Conservation (phyloP, 768 basidiomycete genomes). For the Megacollybia marginata region DNA sequence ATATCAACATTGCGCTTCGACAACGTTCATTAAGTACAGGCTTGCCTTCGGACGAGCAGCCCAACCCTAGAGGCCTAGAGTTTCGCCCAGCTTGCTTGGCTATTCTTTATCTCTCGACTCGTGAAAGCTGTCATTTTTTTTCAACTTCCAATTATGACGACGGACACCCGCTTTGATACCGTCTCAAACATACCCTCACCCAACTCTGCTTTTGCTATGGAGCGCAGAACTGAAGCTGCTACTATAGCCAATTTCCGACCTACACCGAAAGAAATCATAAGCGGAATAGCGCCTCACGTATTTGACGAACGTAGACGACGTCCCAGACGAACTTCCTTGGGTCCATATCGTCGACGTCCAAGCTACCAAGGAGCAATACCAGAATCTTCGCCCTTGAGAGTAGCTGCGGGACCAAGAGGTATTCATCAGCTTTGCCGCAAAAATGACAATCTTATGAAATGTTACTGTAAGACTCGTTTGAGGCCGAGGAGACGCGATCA, state of each 20-base stretch:
- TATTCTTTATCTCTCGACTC: background rate
- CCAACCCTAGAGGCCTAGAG: background rate
- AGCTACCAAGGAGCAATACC: too few species aligned
- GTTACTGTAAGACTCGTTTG: too few species aligned
- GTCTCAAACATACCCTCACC: background rate
- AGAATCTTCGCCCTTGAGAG: too few species aligned
- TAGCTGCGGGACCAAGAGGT: too few species aligned
- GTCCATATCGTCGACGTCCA: too few species aligned
- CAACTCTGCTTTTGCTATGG: background rate
- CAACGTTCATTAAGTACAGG: background rate
- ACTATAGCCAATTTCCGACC: slow-evolving; percentile 34
- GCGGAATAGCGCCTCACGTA: slow-evolving; percentile 38
- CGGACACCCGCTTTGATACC: background rate
- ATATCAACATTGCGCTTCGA: background rate
- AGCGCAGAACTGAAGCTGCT: slow-evolving; percentile 8
- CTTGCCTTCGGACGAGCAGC: background rate
- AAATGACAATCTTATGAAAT: too few species aligned
- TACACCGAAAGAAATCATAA: slow-evolving; percentile 32
- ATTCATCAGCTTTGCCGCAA: too few species aligned
- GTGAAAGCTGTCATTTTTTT: background rate
- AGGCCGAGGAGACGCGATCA: too few species aligned
- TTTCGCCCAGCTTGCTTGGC: background rate
- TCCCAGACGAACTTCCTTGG: slow-evolving; percentile 12
- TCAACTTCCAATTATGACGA: background rate
- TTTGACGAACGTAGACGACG: slow-evolving; percentile 29